Base-by-base conservation (phyloP, 2,329 filamentous ascomycete genomes). In the Dryadomyces quercus-mongolicae region DNA sequence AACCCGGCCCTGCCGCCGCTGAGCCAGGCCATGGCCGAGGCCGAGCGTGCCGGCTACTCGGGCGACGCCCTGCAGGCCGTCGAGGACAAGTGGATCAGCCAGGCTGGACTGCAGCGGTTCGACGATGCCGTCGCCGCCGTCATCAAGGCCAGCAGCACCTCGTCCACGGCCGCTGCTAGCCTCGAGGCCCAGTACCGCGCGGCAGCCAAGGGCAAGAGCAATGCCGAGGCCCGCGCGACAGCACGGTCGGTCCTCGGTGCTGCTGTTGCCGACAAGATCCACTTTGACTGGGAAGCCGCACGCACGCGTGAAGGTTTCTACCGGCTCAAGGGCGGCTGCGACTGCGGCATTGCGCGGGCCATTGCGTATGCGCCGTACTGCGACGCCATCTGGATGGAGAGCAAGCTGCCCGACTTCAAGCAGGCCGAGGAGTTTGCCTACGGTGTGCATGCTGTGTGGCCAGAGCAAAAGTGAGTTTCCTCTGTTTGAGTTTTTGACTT, bases 301-400 rank as follows among this genome's bases (percentile, higher is more conserved):
- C 78, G 93, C 58, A 97, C 93, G 20, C 80, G 93, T 53, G 93
- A 98, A 74, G 93, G 93, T 13, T 98, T 85, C 80, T 97, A 95
- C 77, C 80, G 93, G 58, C 85, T 96, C 67, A 79, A 88, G 70
- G 93, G 93, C 57, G 93, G 93, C 56, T 95, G 88, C 65, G 84
- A 90, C 69, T 95, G 88, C 68, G 90, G 91, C 57, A 75, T 97
- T 67, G 94, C 93, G 77, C 83, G 92, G 49, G 92, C 91, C 38
- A 74, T 95, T 56, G 89, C 92, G 6, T 97, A 94, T 66, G 92
- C 88, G 0, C 92, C 93, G 2, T 95, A 94, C 73, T 86, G 86
- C 59, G 92, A 97, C 66, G 83, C 94, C 68, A 95, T 98, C 71
- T 98, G 93, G 93, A 98, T 98, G 93, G 93, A 98, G 80, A 92